Evolutionary conservation across 306 rosid genomes (phyloP).

Genomic region (Inga oerstediana): DNA sequence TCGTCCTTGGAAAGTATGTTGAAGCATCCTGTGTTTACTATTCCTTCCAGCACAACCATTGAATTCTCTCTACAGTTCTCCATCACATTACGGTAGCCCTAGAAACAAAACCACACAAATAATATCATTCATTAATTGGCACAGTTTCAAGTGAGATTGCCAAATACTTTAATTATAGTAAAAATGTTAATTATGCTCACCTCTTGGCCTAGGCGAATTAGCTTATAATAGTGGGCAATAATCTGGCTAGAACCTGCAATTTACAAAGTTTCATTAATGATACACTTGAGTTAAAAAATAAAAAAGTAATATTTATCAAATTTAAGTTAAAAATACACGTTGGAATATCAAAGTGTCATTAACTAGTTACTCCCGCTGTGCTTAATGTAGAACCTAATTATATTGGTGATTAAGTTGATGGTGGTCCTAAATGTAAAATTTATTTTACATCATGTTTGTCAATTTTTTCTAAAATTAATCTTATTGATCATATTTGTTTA

Average conservation of each 20-base stretch:
- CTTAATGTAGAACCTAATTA: no score
- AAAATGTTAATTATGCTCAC: conserved; percentile 26
- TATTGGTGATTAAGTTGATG: no score
- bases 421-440: no score
- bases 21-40: conserved; percentile 61
- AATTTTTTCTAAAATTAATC: no score
- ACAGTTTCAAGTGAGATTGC: no score
- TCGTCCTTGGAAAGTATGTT: conserved; percentile 72
- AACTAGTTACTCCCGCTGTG: no score
- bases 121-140: not conserved
- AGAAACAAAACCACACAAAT: not conserved
- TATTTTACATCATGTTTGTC: no score
- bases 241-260: conserved; percentile 67
- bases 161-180: no score
- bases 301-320: no score
- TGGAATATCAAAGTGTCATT: no score
- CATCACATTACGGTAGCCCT: conserved; percentile 64
- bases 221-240: conserved; percentile 70
- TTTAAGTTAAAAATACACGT: no score
- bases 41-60: conserved; percentile 50
- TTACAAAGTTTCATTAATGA: conserved; percentile 1
- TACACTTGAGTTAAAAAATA: not conserved
- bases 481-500: no score
- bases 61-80: conserved; percentile 62
- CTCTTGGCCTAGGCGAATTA: conserved; percentile 62